A percentile compares a stretch with the other conserved stretches of the same genome.
phyloP scores from a whole-genome alignment of 1,284 basidiomycete genomes.

The Ustilago trichophora region DNA sequence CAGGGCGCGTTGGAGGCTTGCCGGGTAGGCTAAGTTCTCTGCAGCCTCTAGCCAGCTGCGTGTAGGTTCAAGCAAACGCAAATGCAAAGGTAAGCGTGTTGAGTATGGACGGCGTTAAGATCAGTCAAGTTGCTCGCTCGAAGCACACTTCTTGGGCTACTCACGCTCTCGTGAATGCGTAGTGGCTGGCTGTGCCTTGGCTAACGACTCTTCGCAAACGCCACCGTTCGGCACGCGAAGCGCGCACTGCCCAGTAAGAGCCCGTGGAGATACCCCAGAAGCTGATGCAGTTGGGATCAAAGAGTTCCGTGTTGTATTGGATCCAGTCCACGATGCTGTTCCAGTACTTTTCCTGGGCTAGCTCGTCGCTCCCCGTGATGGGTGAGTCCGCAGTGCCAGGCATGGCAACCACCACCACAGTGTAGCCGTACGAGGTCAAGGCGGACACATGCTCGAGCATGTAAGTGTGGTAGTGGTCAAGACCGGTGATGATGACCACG shows the following conservation, averaged over 20 bases:
- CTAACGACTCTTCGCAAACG: slow-evolving; percentile 24
- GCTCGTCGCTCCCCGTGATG: slow-evolving; percentile 20
- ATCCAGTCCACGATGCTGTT: slow-evolving; percentile 39
- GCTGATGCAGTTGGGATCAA: slow-evolving; percentile 20
- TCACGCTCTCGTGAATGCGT: slow-evolving; percentile 33
- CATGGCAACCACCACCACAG: slow-evolving; percentile 27
- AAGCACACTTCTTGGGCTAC: background rate
- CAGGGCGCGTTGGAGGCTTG: slow-evolving; percentile 34
- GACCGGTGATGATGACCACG: slow-evolving; percentile 40
- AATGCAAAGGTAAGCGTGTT: too few species aligned
- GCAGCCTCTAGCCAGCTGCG: slow-evolving; percentile 42
- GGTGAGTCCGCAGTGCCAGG: slow-evolving; percentile 46
- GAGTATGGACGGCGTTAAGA: too few species aligned
- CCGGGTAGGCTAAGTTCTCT: slow-evolving; percentile 35
- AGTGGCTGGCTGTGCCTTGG: slow-evolving; percentile 45
- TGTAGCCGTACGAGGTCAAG: slow-evolving; percentile 11
- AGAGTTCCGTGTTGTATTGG: slow-evolving; percentile 5
- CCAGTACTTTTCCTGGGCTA: slow-evolving; percentile 25
- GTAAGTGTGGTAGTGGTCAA: slow-evolving; percentile 44
- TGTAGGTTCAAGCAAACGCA: too few species aligned
- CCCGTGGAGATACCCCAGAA: slow-evolving; percentile 45
- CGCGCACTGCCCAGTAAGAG: slow-evolving; percentile 37
- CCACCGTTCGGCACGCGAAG: slow-evolving; percentile 18
- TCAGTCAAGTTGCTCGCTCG: too few species aligned
- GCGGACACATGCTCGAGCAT: slow-evolving; percentile 16